A percentile compares a stretch with the other conserved stretches of the same genome.
Evolutionary conservation across 2,329 filamentous ascomycete species (phyloP).

Genomic region (Fusarium fracticaudum): DNA sequence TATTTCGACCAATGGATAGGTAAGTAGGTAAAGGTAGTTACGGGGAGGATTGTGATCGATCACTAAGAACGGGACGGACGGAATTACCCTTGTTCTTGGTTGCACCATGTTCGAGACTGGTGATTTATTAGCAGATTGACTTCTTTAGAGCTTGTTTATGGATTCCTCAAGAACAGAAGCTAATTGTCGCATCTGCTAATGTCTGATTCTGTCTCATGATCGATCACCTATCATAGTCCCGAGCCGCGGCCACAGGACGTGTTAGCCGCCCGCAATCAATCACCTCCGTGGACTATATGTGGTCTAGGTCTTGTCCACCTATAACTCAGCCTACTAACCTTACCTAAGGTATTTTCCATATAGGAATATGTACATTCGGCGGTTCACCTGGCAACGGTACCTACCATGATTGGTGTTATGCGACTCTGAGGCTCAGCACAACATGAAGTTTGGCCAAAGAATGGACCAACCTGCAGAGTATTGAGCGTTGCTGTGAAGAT

Average conservation of each 20-base stretch:
- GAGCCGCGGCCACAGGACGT: not conserved
- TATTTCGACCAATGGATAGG: not conserved
- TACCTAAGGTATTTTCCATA: no score
- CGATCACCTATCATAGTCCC: not conserved
- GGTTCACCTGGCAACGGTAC: constrained; percentile 38
- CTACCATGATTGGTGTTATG: not conserved
- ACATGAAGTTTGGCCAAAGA: not conserved
- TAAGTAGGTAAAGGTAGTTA: no score
- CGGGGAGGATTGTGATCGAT: not conserved
- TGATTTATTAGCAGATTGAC: not conserved
- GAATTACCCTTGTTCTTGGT: constrained; percentile 11
- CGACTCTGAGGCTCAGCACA: constrained; percentile 24
- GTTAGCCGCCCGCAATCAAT: not conserved
- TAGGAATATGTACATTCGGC: not conserved
- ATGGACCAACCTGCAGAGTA: not conserved
- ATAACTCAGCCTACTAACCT: no score
- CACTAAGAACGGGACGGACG: constrained; percentile 1
- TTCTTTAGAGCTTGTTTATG: not conserved
- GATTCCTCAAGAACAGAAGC: not conserved
- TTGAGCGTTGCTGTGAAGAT: not conserved
- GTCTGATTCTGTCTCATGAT: not conserved
- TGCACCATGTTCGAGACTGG: not conserved
- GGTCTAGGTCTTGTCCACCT: not conserved
- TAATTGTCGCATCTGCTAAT: not conserved
- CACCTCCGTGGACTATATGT: not conserved